Evolutionary conservation across 495 filamentous ascomycete genomes (phyloP).

Genomic region (Neurospora sp.): DNA sequence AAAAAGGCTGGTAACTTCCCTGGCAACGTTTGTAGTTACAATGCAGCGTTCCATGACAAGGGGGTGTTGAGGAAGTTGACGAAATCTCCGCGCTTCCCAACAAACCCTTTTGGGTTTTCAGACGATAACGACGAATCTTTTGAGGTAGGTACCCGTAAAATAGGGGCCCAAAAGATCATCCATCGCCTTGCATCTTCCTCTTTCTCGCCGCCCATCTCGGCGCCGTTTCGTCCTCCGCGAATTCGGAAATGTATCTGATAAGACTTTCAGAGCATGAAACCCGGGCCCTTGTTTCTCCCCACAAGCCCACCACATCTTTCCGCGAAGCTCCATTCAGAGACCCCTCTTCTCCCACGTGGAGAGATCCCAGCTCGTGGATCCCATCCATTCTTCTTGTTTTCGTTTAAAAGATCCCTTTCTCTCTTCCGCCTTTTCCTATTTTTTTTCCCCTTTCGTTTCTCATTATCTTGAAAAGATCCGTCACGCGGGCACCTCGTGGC

Average conservation of each 20-base stretch:
- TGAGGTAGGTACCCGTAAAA: background rate
- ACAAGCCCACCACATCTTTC: background rate
- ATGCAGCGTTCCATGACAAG: too few relatives aligned
- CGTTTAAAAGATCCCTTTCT: background rate
- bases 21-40: background rate
- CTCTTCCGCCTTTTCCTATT: too few relatives aligned
- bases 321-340: background rate
- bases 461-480: too few relatives aligned
- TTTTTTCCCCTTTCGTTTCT: too few relatives aligned
- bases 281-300: background rate
- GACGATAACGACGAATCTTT: background rate
- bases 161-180: background rate
- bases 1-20: background rate
- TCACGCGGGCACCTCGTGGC: too few relatives aligned
- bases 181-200: background rate
- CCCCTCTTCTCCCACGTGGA: background rate
- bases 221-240: background rate
- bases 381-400: background rate
- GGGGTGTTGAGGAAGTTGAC: too few relatives aligned
- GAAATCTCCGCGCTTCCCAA: too few relatives aligned
- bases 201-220: background rate
- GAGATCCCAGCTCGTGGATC: background rate
- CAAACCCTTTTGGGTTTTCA: background rate
- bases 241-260: background rate
- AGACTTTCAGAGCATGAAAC: background rate